Evolutionary conservation across 1,284 basidiomycete genomes (phyloP), one percentile per base, ranked within the genome.

Genomic region (Puccinia triticina): DNA sequence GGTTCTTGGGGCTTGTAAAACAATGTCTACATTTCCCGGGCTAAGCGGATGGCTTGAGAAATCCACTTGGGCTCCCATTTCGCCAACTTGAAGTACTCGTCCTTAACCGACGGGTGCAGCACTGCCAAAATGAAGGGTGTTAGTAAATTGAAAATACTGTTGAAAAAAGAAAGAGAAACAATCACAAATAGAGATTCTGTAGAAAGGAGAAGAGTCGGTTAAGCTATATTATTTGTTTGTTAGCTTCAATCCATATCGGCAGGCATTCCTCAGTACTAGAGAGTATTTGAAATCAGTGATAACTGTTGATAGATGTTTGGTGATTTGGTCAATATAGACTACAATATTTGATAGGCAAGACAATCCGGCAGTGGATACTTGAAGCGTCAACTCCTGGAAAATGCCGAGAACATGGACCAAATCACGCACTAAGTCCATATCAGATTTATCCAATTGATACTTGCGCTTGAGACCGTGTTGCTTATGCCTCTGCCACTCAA

Each of bases 291-390:
- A n/a, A n/a, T n/a, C n/a, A n/a, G n/a, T n/a, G n/a, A n/a, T n/a
- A n/a, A n/a, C n/a, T n/a, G n/a, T n/a, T n/a, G n/a, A n/a, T n/a
- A n/a, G n/a, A n/a, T n/a, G n/a, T n/a, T n/a, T n/a, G n/a, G n/a
- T n/a, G n/a, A n/a, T n/a, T n/a, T n/a, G n/a, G n/a, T n/a, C n/a
- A n/a, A n/a, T n/a, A n/a, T n/a, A n/a, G n/a, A n/a, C n/a, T n/a
- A n/a, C n/a, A 71, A 18, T 71, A 71, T 26, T 71, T 71, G 40
- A 46, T 71, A 26, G 67, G 40, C 67, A 16, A 71, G 67, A 40
- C 12, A 43, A 71, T 40, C 34, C 40, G 2, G 5, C 5, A 18
- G 40, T 71, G 11, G 43, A 71, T 43, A 71, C 2, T 48, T 71
- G 67, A 48, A 59, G 57, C 8, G 57, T 59, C 18, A 64, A 18